phyloP scores from a whole-genome alignment of 306 rosid genomes.

The Castanea crenata region DNA sequence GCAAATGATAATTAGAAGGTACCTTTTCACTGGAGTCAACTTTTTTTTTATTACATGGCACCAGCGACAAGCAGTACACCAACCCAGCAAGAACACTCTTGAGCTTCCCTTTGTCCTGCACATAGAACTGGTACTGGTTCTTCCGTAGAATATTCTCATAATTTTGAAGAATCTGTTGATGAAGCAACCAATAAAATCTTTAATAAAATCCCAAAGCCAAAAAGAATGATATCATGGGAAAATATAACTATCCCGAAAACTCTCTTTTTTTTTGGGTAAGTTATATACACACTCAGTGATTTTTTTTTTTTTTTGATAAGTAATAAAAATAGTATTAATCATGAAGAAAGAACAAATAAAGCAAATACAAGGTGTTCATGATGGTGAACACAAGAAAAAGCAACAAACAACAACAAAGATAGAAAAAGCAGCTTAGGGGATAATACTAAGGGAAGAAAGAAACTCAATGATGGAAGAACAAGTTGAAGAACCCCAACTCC shows the following conservation, averaged over 20 bases:
- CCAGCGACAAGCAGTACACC: slow-evolving; percentile 70
- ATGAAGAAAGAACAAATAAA: too few relatives aligned
- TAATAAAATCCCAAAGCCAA: slow-evolving; percentile 1
- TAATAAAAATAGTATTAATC: too few relatives aligned
- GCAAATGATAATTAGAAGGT: slow-evolving; percentile 17
- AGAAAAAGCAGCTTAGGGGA: too few relatives aligned
- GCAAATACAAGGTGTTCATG: too few relatives aligned
- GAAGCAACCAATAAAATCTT: slow-evolving; percentile 24
- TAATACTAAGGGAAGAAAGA: too few relatives aligned
- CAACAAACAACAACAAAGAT: too few relatives aligned
- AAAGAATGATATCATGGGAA: not conserved
- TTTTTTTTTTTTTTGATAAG: not conserved
- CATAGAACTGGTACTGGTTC: slow-evolving; percentile 65
- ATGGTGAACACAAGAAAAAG: too few relatives aligned
- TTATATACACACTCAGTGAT: not conserved
- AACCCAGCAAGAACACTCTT: slow-evolving; percentile 68
- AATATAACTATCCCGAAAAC: not conserved
- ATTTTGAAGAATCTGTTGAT: slow-evolving; percentile 73
- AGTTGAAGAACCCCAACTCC: too few relatives aligned
- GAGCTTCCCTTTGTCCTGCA: slow-evolving; percentile 73
- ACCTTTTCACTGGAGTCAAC: slow-evolving; percentile 56
- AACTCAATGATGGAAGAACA: too few relatives aligned
- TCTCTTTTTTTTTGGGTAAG: too few relatives aligned
- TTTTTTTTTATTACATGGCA: slow-evolving; percentile 68
- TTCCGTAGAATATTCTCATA: slow-evolving; percentile 65